Percentiles rank a stretch among this genome's conserved stretches.
Evolutionary conservation across 441 rosid species (phyloP).

Genomic region (Pelargonium australe): DNA sequence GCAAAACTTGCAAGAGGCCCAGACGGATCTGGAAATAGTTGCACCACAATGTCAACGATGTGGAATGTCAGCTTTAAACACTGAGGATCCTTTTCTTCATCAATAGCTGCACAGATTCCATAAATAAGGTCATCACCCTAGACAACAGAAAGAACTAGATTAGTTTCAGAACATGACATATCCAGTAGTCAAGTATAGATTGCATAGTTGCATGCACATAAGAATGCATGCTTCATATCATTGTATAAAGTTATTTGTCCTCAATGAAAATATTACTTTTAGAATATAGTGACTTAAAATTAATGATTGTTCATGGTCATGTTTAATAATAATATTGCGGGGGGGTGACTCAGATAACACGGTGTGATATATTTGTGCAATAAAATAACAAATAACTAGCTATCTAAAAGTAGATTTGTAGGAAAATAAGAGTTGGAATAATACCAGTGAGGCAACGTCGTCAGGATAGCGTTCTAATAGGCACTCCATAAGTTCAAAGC

Average conservation of each 20-base stretch:
- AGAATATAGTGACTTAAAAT: neutral
- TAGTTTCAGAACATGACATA: slow-evolving; percentile 10
- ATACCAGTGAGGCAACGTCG: slow-evolving; percentile 54
- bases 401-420: neutral
- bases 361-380: no score
- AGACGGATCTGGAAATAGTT: slow-evolving; percentile 54
- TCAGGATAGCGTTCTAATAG: slow-evolving; percentile 52
- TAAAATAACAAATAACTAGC: no score
- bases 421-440: slow-evolving; percentile 20
- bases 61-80: slow-evolving; percentile 75
- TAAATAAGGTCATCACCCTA: slow-evolving; percentile 60
- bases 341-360: no score
- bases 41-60: slow-evolving; percentile 59
- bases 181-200: neutral
- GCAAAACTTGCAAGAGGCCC: slow-evolving; percentile 58
- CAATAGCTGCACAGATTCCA: slow-evolving; percentile 68
- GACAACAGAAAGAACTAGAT: slow-evolving; percentile 18
- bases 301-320: neutral
- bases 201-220: neutral
- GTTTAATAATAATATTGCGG: no score
- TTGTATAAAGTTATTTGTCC: neutral
- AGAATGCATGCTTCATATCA: neutral
- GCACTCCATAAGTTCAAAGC: slow-evolving; percentile 80
- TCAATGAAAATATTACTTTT: neutral
- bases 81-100: slow-evolving; percentile 87